phyloP scores from a whole-genome alignment of 2,329 filamentous ascomycete genomes.

The Phialophora expanda region DNA sequence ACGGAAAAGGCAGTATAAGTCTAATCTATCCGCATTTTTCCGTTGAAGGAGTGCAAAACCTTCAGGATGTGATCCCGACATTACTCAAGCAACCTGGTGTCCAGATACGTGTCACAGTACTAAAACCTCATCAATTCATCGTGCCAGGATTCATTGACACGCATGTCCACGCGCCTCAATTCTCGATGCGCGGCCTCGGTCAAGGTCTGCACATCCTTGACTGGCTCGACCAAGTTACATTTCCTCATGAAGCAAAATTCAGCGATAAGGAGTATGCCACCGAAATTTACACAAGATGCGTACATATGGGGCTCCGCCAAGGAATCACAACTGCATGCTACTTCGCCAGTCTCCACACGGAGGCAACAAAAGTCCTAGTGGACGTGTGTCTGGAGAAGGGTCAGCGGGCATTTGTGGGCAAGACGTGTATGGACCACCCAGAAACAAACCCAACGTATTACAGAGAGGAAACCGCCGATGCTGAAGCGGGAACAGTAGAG shows the following conservation, averaged over 20 bases:
- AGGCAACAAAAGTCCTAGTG: slow-evolving; percentile 63
- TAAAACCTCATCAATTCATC: slow-evolving; percentile 55
- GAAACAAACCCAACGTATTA: slow-evolving; percentile 47
- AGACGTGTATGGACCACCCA: slow-evolving; percentile 65
- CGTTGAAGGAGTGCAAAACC: slow-evolving; percentile 28
- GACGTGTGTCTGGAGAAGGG: slow-evolving; percentile 59
- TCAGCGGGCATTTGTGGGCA: slow-evolving; percentile 66
- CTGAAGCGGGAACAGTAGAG: slow-evolving; percentile 38
- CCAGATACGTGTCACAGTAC: not conserved
- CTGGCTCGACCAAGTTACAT: slow-evolving; percentile 69
- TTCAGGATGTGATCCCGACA: slow-evolving; percentile 10
- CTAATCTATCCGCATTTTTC: slow-evolving; percentile 39
- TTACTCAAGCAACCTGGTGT: slow-evolving; percentile 10
- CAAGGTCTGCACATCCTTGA: slow-evolving; percentile 55
- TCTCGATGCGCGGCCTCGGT: slow-evolving; percentile 54
- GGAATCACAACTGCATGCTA: slow-evolving; percentile 68
- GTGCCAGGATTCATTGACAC: slow-evolving; percentile 69
- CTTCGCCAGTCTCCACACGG: slow-evolving; percentile 62
- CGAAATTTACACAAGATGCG: slow-evolving; percentile 58
- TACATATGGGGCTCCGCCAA: slow-evolving; percentile 65
- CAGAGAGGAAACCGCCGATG: slow-evolving; percentile 39
- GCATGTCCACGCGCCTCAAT: slow-evolving; percentile 70
- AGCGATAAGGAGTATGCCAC: slow-evolving; percentile 59
- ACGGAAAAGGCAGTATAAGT: slow-evolving; percentile 27
- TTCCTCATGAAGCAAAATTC: slow-evolving; percentile 68